Base-by-base conservation (phyloP, 2,329 filamentous ascomycete species). In the Colletotrichum simmondsii region DNA sequence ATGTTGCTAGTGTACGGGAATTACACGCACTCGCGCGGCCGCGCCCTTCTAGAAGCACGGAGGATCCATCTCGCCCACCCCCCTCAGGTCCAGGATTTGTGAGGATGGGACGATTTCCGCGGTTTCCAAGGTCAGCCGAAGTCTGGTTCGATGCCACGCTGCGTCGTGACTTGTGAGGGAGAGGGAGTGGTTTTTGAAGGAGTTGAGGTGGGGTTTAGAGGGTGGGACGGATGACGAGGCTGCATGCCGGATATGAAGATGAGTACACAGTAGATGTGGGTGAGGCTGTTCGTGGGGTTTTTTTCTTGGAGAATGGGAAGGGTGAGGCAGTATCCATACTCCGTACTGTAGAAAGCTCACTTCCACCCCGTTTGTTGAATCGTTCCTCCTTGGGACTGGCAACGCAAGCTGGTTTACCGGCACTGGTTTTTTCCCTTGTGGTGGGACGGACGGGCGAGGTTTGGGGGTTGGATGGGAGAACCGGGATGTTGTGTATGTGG, bases 41-140 rank as follows among this genome's bases (percentile, higher is more conserved):
- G 30, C 30, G 12, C 26, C 65, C 65, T 72, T 72, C 65, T 69
- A 64, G 58, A 69, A 69, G 59, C 59, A 69, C 22, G n/a, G 65
- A n/a, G 53, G 58, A 42, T 42, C 16, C 37, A 19, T 42, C 37
- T 53, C 11, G 30, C 54, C 8, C 52, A 16, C 5, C 16, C 35
- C 12, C 14, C 37, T 19, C 32, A 5, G 32, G 11, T 35, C 60
- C 22, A 46, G 58, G 65, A 54, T 69, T 42, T 7, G 32, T 3
- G 16, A 8, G 42, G 16, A 49, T 49, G 70, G 70, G 65, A 72
- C 32, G 52, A 46, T 28, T 53, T 35, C 26, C 26, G 22, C 58
- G 24, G 46, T n/a, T 56, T 32, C 53, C 65, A 68, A 53, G 52
- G 59, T n/a, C 46, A 22, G 42, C 42, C 26, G 14, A 32, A 64